Percentiles rank a stretch among this genome's conserved stretches.
phyloP scores from a whole-genome alignment of 371 early-diverging fungal species.

The Syncephalastrum monosporum region DNA sequence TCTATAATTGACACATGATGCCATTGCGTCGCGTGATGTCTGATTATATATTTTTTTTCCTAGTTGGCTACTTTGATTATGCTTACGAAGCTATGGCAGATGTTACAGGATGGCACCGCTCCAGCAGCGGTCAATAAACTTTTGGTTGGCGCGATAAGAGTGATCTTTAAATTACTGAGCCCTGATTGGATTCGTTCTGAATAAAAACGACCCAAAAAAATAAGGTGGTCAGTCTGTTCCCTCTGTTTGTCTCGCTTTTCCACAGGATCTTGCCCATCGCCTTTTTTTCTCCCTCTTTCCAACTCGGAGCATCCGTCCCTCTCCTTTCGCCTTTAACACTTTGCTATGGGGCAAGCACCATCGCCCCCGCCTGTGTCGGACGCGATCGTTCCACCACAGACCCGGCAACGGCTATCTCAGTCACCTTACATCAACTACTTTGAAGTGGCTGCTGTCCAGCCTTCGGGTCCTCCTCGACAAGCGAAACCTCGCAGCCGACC shows the following conservation, averaged over 20 bases:
- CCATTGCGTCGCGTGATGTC: too few species aligned
- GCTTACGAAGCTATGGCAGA: constrained; percentile 30
- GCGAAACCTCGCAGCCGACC: constrained; percentile 4
- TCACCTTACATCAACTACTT: constrained; percentile 17
- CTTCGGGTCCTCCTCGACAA: constrained; percentile 8
- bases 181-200: constrained; percentile 14
- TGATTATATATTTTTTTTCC: constrained; percentile 6
- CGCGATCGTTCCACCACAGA: constrained; percentile 17
- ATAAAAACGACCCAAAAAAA: constrained; percentile 4
- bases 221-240: constrained; percentile 4
- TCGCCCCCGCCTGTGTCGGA: constrained; percentile 17
- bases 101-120: constrained; percentile 21
- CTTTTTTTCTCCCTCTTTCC: constrained; percentile 4
- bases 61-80: constrained; percentile 44
- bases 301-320: background rate
- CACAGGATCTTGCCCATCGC: constrained; percentile 1
- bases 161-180: constrained; percentile 1
- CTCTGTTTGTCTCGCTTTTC: constrained; percentile 3
- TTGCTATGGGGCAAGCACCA: constrained; percentile 22
- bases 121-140: background rate
- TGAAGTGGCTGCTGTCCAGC: constrained; percentile 16
- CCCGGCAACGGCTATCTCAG: constrained; percentile 24
- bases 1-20: too few species aligned
- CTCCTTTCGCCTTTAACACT: constrained; percentile 6
- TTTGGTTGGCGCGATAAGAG: background rate